Evolutionary conservation across 129 eudicot genomes (phyloP), one percentile per base, ranked within the genome.

Genomic region (Saposhnikovia divaricata): DNA sequence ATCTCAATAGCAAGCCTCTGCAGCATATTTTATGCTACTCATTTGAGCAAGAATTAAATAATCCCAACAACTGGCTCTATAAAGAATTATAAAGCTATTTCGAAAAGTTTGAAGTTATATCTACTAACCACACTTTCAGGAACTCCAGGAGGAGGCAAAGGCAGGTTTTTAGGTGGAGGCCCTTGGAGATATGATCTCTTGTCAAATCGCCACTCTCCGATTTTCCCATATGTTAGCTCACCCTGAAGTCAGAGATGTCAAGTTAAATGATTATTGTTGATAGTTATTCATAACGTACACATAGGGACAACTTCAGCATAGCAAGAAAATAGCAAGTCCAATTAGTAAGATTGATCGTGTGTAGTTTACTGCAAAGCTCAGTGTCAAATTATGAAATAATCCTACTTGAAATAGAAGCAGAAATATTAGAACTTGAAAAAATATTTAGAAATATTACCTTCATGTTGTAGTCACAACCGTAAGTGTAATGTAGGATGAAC

Each of bases 201-300:
- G 83, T 90, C 95, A 84, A 90, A 90, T 82, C 95, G 77, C 95
- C 95, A 90, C 79, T 88, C 95, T 75, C 95, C 95, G 69, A 90
- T 82, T 82, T 90, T 90, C 61, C 95, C 95, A 79, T 90, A 90
- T 25, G 95, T 90, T 50, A 90, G 84, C 83, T 90, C 90, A 70
- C 95, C 95, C 95, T 90, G 80, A 84, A 53, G 34, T 45, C n/a
- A 71, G 16, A 80, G 61, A 14, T 72, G 42, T 47, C 77, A 48
- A 55, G 69, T 50, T 77, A 31, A 53, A 42, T 51, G 34, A 73
- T 40, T 39, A 40, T 21, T 37, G 27, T 59, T n/a, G 31, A 72
- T 19, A n/a, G 10, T 34, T 13, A 11, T 51, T 13, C 5, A 72
- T 39, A 55, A 34, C 1, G 8, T 31, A 46, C 61, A 43, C 44